Conservation (phyloP, 108 stramenopile genomes). For the Conticribra guillardii region DNA sequence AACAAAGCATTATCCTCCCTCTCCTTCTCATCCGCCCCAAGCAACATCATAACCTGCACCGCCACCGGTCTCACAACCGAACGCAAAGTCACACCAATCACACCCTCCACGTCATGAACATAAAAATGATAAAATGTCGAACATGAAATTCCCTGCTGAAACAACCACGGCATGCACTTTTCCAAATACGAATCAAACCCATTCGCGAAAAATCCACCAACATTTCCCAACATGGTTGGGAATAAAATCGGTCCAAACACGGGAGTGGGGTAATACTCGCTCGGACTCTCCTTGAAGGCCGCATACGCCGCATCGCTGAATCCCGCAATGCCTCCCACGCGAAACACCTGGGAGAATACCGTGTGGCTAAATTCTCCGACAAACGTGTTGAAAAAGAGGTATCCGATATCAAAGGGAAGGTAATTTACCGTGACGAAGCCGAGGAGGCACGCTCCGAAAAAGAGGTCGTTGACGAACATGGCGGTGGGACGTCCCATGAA, state of each 20-base stretch:
- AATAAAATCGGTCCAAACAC: constrained; percentile 84
- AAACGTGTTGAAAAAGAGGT: constrained; percentile 56
- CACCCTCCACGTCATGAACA: constrained; percentile 66
- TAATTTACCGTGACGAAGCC: constrained; percentile 70
- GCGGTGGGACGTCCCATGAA: constrained; percentile 88
- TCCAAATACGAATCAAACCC: constrained; percentile 74
- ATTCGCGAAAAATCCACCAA: constrained; percentile 77
- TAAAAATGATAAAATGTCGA: constrained; percentile 83
- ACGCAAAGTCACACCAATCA: constrained; percentile 61
- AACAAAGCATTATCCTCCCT: constrained; percentile 60
- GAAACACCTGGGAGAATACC: constrained; percentile 70
- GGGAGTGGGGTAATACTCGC: constrained; percentile 75
- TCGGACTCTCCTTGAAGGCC: constrained; percentile 66
- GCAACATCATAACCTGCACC: constrained; percentile 33
- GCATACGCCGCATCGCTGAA: constrained; percentile 57
- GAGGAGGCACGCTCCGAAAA: constrained; percentile 57
- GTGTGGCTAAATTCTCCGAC: constrained; percentile 51
- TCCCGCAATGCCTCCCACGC: constrained; percentile 58
- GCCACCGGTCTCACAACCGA: constrained; percentile 26
- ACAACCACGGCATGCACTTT: constrained; percentile 78
- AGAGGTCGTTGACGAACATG: constrained; percentile 77
- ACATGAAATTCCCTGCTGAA: constrained; percentile 75
- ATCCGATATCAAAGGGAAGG: constrained; percentile 71
- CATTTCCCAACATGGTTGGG: constrained; percentile 76
- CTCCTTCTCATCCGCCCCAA: constrained; percentile 37